Evolutionary conservation across 495 filamentous ascomycete species (phyloP), one percentile per base, ranked within the genome.

Genomic region (Aspergillus conjunctus): DNA sequence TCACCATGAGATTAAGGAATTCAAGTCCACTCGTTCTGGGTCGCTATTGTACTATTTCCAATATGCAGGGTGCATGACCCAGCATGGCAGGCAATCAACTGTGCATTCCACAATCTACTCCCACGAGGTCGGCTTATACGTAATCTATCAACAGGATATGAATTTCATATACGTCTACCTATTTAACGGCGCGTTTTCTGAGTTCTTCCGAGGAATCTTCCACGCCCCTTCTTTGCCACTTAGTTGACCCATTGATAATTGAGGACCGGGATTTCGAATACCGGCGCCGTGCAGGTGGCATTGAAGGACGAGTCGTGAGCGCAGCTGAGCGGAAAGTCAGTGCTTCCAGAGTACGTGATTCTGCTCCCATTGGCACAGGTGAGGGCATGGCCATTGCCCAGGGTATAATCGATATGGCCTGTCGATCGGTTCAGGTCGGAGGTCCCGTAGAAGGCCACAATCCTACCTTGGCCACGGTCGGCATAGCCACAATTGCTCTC

Each of bases 401-500:
- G 64, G n/a, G 60, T 63, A 58, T 75, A 75, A 44, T 75, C 72
- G 48, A 75, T 65, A 49, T 64, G 66, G 0, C 69, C 71, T 0
- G 37, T 61, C 0, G 71, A 73, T 11, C 17, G 51, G 31, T 55
- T 66, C 20, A 62, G 30, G 26, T 75, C 60, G 1, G 73, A 73
- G 1, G 58, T 64, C 7, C 73, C 71, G 52, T 75, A 75, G 55
- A 75, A 75, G 12, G 71, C 57, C 37, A 75, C 71, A 43, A 73
- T 73, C 0, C 73, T 56, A 0, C 73, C 73, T 34, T 22, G 20
- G 8, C 67, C 62, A 3, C 73, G 69, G 52, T 75, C 73, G 10
- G 67, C 66, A 59, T 75, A 75, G 0, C 73, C 73, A 37, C 73
- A 75, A 53, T 75, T 75, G 31, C 64, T 71, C 48, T 49, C 69